Base-by-base conservation (phyloP, 305 asterid species). In the Solanum aculeatissimum region DNA sequence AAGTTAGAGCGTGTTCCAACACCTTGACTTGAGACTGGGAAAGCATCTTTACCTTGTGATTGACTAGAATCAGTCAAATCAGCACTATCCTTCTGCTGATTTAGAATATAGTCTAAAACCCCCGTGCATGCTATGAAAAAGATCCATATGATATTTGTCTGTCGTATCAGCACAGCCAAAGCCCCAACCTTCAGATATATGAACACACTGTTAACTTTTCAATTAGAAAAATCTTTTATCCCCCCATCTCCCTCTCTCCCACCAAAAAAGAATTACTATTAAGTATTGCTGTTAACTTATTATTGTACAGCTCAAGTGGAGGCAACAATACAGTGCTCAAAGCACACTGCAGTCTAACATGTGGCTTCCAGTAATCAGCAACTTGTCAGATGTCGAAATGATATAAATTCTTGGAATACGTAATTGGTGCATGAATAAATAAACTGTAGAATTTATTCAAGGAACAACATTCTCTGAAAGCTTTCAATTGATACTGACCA, bases 61-160 rank as follows among this genome's bases (percentile, higher is more conserved):
- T 84, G 57, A 84, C 86, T 84, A 63, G 84, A 74, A 19, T 75
- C 91, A 87, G 87, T 87, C 81, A 82, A 49, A 84, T 88, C 86
- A 57, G 13, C 83, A 80, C 58, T 84, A 84, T 90, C 84, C 82
- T 88, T 92, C 54, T 32, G 86, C 85, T 84, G 94, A 83, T 87
- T 84, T 83, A 85, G 87, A 18, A 91, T 81, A 71, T 91, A 92
- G 83, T 92, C 93, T 83, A 95, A 84, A 87, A 97, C 90, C 83
- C 92, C 96, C 55, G 92, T 82, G 91, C 98, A 94, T 23, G 94
- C 93, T 86, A 91, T 92, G 88, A 97, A 95, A 83, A 94, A 85
- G 94, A 95, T 71, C 99, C 99, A 97, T 77, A 97, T 88, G 74
- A 94, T 92, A 92, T 97, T 97, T 83, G 99, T 97, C 94, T 97